Conservation (phyloP, 495 filamentous ascomycete species). For the Aspergillus egyptiacus region DNA sequence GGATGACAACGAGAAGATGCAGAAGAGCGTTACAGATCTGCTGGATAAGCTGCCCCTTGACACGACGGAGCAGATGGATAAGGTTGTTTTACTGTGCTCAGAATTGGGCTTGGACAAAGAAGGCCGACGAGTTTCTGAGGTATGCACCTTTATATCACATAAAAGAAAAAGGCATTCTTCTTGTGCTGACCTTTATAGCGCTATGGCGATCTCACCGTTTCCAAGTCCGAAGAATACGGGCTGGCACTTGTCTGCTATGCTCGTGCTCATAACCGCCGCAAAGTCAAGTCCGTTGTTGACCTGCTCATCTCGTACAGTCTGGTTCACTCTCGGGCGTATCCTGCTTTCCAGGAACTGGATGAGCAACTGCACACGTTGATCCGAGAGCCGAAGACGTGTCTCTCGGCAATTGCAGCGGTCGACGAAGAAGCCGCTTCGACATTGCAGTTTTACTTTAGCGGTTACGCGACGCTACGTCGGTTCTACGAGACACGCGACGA, state of each 20-base stretch:
- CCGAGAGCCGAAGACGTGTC: slow-evolving; percentile 56
- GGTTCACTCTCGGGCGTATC: slow-evolving; percentile 73
- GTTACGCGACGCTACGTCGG: slow-evolving; percentile 79
- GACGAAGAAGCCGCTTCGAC: slow-evolving; percentile 75
- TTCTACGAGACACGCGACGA: slow-evolving; percentile 85
- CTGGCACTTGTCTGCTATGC: slow-evolving; percentile 81
- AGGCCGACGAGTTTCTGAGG: slow-evolving; percentile 69
- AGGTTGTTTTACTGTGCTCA: slow-evolving; percentile 63
- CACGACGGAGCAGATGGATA: slow-evolving; percentile 63
- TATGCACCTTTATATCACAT: no score
- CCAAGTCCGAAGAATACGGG: slow-evolving; percentile 66
- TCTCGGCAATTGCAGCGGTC: slow-evolving; percentile 56
- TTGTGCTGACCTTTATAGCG: slow-evolving; percentile 44
- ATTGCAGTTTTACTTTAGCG: slow-evolving; percentile 75
- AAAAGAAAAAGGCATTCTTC: no score
- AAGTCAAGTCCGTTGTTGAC: slow-evolving; percentile 74
- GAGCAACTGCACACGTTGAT: slow-evolving; percentile 58
- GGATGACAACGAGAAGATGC: slow-evolving; percentile 56
- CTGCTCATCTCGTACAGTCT: slow-evolving; percentile 83
- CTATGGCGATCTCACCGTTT: slow-evolving; percentile 65
- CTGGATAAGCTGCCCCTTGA: slow-evolving; percentile 58
- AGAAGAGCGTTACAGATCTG: slow-evolving; percentile 61
- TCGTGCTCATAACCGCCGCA: slow-evolving; percentile 63
- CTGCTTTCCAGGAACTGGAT: slow-evolving; percentile 61
- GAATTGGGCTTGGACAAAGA: slow-evolving; percentile 63